These are phyloP conservation scores for Aegilops umbellulata DNA, from an alignment of 176 grass and related monocot genomes.

Conservation along the genomic window DNA sequence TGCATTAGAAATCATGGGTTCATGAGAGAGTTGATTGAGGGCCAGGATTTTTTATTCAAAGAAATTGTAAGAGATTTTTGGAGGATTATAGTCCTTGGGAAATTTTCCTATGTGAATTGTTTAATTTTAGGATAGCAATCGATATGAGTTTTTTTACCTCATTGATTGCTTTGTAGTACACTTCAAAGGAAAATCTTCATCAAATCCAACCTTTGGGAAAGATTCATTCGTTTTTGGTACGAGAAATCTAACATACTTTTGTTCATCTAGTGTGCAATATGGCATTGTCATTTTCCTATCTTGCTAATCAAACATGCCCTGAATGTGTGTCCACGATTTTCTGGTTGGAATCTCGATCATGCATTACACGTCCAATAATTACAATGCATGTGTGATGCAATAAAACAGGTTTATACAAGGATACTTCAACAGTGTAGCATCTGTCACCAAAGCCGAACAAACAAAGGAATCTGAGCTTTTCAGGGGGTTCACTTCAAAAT, in stretches of 20 bases:
- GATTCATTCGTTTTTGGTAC: background rate
- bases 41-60: background rate
- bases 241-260: background rate
- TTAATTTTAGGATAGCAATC: background rate
- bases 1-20: background rate
- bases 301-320: too few relatives aligned
- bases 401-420: background rate
- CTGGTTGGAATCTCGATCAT: background rate
- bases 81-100: background rate
- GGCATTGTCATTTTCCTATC: too few relatives aligned
- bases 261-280: background rate
- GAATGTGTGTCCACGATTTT: background rate
- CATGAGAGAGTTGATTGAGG: background rate
- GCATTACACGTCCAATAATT: background rate
- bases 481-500: too few relatives aligned
- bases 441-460: background rate
- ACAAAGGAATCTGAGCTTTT: background rate
- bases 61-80: background rate
- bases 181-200: background rate
- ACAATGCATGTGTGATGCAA: background rate
- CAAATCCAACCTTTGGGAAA: background rate
- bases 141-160: background rate
- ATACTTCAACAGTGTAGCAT: background rate
- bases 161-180: too few relatives aligned
- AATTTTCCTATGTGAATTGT: background rate